Percentiles rank a stretch among this genome's conserved stretches.
These are phyloP conservation scores for Ceratobasidium sp. DNA, from an alignment of 1,284 basidiomycete species.

Conservation along the genomic window DNA sequence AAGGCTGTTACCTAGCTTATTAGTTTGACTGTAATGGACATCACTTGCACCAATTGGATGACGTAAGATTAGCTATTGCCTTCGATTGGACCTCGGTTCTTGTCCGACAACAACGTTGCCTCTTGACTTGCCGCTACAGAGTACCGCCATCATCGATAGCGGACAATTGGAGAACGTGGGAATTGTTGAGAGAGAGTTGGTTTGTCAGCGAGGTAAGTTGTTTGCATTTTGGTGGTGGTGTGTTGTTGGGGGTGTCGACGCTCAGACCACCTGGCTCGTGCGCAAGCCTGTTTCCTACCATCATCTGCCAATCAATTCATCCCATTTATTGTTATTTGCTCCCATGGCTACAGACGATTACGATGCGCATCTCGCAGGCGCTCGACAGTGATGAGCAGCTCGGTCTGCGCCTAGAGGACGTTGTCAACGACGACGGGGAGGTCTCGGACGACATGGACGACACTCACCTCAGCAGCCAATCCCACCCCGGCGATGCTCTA, in stretches of 20 bases:
- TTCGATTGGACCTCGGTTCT: conserved; percentile 24
- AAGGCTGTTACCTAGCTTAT: not conserved
- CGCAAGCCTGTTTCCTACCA: conserved; percentile 27
- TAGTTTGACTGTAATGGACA: not conserved
- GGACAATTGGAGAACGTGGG: not conserved
- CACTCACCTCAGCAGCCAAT: conserved; percentile 6
- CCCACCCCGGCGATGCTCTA: not conserved
- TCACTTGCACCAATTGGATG: not conserved
- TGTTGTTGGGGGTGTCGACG: conserved; percentile 33
- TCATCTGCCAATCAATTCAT: conserved; percentile 1
- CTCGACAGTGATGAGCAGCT: conserved; percentile 30
- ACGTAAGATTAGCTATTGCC: conserved; percentile 7
- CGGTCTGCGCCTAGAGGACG: conserved; percentile 33
- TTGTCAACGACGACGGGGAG: conserved; percentile 35
- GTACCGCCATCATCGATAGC: not conserved
- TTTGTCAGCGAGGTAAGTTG: conserved; percentile 37
- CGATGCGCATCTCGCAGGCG: conserved; percentile 19
- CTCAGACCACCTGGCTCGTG: conserved; percentile 35
- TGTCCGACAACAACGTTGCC: conserved; percentile 32
- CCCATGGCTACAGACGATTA: not conserved
- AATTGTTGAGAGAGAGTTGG: not conserved
- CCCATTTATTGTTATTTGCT: not conserved
- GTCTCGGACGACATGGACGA: conserved; percentile 35
- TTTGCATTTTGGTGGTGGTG: conserved; percentile 31
- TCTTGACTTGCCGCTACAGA: conserved; percentile 1